A percentile compares a stretch with the other conserved stretches of the same genome.
phyloP scores from a whole-genome alignment of 768 basidiomycete genomes.

The Kwoniella sp. region DNA sequence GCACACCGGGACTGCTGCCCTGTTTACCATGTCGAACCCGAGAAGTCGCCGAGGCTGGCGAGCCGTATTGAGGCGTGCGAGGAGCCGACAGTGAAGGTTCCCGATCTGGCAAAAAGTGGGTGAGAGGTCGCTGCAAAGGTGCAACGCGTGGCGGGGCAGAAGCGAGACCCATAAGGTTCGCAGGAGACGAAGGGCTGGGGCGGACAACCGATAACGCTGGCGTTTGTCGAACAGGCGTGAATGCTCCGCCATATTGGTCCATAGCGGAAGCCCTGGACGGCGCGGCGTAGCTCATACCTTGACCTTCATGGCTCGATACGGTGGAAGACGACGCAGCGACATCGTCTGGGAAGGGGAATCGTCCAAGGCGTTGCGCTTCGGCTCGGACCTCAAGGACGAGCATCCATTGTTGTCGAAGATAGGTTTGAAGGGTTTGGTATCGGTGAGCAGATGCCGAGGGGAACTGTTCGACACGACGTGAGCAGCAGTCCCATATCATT shows the following conservation, averaged over 20 bases:
- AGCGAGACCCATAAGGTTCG: conserved; percentile 32
- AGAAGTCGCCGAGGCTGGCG: conserved; percentile 11
- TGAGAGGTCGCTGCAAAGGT: conserved; percentile 33
- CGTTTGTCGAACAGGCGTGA: conserved; percentile 11
- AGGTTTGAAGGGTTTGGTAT: conserved; percentile 76
- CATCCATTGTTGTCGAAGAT: conserved; percentile 77
- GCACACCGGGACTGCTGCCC: conserved; percentile 36
- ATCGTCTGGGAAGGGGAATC: conserved; percentile 39
- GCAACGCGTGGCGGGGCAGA: conserved; percentile 8
- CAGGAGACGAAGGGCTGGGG: conserved; percentile 45
- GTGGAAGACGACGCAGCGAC: conserved; percentile 19
- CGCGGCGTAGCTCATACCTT: not conserved
- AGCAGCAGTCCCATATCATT: not conserved
- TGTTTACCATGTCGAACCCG: conserved; percentile 32
- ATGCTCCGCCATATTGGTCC: conserved; percentile 24
- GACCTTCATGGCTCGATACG: conserved; percentile 22
- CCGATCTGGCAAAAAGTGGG: conserved; percentile 43
- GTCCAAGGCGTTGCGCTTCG: conserved; percentile 43
- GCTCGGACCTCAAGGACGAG: conserved; percentile 61
- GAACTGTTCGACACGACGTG: conserved; percentile 63
- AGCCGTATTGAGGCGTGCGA: conserved; percentile 23
- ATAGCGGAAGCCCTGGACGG: conserved; percentile 18
- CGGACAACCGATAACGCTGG: conserved; percentile 33
- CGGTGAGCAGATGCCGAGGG: conserved; percentile 84
- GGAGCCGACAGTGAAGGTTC: conserved; percentile 26